Evolutionary conservation across 2,329 filamentous ascomycete species (phyloP).

Genomic region (Madurella fahalii): DNA sequence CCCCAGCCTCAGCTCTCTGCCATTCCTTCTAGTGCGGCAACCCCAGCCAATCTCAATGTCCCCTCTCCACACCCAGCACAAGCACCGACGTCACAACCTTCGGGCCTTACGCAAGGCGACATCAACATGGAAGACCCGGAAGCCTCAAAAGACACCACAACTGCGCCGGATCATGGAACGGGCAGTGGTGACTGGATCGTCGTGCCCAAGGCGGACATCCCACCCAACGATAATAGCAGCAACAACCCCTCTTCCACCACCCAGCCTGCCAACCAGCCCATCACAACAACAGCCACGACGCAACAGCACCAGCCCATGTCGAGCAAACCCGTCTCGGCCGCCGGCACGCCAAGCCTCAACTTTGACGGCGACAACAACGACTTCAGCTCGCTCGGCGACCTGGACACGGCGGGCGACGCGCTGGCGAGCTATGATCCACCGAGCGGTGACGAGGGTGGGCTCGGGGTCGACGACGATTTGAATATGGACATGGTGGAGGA

Average conservation of each 20-base stretch:
- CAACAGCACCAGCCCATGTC: conserved; percentile 12
- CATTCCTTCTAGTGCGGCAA: conserved; percentile 53
- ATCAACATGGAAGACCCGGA: conserved; percentile 48
- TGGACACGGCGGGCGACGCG: conserved; percentile 69
- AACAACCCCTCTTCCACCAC: conserved; percentile 15
- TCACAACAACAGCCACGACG: conserved; percentile 10
- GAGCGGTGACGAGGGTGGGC: conserved; percentile 46
- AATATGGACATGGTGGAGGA: conserved; percentile 67
- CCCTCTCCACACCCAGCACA: conserved; percentile 42
- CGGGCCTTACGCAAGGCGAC: conserved; percentile 30
- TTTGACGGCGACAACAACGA: conserved; percentile 52
- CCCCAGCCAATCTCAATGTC: conserved; percentile 47
- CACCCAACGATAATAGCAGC: conserved; percentile 20
- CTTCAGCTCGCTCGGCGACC: conserved; percentile 59
- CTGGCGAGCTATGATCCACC: conserved; percentile 63
- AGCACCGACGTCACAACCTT: conserved; percentile 26
- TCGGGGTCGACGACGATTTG: conserved; percentile 42
- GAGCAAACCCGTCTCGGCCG: conserved; percentile 40
- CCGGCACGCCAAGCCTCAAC: conserved; percentile 40
- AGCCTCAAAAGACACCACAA: conserved; percentile 28
- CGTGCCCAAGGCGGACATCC: conserved; percentile 55
- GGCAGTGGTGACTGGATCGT: conserved; percentile 70
- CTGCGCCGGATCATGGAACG: conserved; percentile 47
- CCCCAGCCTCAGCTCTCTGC: conserved; percentile 57
- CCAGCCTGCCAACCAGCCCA: conserved; percentile 9